These are phyloP conservation scores for Beta vulgaris DNA, from an alignment of 148 eudicot genomes.

Conservation along the genomic window DNA sequence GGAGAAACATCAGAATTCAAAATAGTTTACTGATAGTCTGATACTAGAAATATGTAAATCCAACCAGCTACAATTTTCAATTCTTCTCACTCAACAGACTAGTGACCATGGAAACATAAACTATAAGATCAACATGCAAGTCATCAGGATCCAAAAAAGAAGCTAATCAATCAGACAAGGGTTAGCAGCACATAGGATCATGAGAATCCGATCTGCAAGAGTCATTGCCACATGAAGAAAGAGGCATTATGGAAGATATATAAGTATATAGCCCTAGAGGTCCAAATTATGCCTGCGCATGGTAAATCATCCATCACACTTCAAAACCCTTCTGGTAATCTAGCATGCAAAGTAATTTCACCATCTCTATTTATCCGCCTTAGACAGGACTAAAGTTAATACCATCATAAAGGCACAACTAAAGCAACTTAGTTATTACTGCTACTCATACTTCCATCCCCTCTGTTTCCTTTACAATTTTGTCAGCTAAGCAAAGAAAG, in stretches of 20 bases:
- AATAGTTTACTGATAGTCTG: neutral
- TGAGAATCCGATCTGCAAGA: too few species aligned
- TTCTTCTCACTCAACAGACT: neutral
- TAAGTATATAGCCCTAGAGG: neutral
- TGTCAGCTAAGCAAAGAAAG: slow-evolving; percentile 1
- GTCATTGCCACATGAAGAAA: neutral
- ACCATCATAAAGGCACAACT: neutral
- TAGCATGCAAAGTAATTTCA: neutral
- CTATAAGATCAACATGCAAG: neutral
- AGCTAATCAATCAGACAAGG: neutral
- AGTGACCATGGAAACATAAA: neutral
- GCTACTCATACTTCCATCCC: neutral
- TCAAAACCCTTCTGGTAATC: neutral
- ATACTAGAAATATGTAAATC: too few species aligned
- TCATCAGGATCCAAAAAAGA: neutral
- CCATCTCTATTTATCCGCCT: neutral
- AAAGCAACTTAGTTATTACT: neutral
- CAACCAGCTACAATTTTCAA: too few species aligned
- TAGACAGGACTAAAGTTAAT: neutral
- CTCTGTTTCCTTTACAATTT: neutral
- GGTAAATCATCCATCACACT: neutral
- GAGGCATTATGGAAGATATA: neutral
- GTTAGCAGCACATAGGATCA: neutral
- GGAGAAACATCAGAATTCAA: neutral
- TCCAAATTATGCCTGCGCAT: neutral